Evolutionary conservation across 2,329 filamentous ascomycete species (phyloP).

Genomic region (Penicillium brevicompactum): DNA sequence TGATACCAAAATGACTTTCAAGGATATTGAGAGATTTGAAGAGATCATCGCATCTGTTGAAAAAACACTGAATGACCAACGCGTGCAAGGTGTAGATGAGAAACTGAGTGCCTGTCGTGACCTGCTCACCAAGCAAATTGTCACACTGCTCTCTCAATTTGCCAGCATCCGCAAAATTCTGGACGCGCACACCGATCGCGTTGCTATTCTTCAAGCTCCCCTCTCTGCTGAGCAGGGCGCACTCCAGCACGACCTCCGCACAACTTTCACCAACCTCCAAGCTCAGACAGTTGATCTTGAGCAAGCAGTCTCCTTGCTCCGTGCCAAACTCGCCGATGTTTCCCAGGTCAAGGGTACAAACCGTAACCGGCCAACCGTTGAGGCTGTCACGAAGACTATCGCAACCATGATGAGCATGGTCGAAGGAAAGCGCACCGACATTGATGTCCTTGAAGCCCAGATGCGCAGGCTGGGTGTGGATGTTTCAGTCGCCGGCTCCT

Average conservation of each 20-base stretch:
- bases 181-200: constrained; percentile 68
- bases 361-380: constrained; percentile 73
- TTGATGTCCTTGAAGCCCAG: constrained; percentile 86
- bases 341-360: constrained; percentile 52
- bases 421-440: constrained; percentile 85
- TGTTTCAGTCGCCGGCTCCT: constrained; percentile 21
- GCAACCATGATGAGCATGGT: constrained; percentile 89
- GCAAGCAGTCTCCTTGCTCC: constrained; percentile 75
- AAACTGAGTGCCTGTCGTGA: constrained; percentile 71
- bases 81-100: constrained; percentile 67
- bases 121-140: constrained; percentile 67
- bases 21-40: constrained; percentile 71
- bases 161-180: constrained; percentile 79
- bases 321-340: constrained; percentile 70
- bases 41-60: constrained; percentile 66
- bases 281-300: constrained; percentile 77
- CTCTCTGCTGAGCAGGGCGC: constrained; percentile 81
- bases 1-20: constrained; percentile 71
- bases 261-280: constrained; percentile 72
- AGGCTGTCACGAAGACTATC: constrained; percentile 89
- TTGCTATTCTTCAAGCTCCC: constrained; percentile 68
- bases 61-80: constrained; percentile 66
- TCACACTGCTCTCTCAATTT: constrained; percentile 72
- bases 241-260: constrained; percentile 80
- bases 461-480: constrained; percentile 70